phyloP scores from a whole-genome alignment of 2,329 filamentous ascomycete species.

The Ceratocystis diversiconidia region DNA sequence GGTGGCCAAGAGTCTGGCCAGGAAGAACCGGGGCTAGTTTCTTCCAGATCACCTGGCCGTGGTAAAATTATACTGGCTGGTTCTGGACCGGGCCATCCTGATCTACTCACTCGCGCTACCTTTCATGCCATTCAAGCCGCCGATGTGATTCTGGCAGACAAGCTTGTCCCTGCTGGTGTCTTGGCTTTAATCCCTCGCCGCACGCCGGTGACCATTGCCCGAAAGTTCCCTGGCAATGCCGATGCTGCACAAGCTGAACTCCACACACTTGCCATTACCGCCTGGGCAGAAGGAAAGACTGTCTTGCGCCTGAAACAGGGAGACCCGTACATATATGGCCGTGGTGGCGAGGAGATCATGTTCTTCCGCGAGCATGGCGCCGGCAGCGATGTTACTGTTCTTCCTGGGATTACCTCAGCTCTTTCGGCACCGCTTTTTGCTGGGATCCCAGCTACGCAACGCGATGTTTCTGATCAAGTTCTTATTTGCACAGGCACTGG shows the following conservation, averaged over 20 bases:
- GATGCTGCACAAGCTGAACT: conserved; percentile 88
- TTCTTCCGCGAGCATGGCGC: conserved; percentile 67
- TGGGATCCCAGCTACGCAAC: conserved; percentile 73
- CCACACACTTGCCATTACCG: conserved; percentile 60
- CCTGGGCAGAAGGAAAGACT: conserved; percentile 49
- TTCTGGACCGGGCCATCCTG: conserved; percentile 82
- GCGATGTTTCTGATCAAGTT: conserved; percentile 81
- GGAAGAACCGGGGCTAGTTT: background rate
- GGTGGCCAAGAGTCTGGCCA: background rate
- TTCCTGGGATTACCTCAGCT: conserved; percentile 84
- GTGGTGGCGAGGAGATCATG: conserved; percentile 80
- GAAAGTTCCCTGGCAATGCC: conserved; percentile 95
- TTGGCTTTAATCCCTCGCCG: conserved; percentile 81
- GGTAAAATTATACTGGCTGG: conserved; percentile 80
- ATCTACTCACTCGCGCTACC: conserved; percentile 73
- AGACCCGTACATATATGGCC: conserved; percentile 90
- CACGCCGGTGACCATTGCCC: conserved; percentile 78
- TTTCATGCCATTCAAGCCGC: conserved; percentile 61
- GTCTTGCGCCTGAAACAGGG: conserved; percentile 91
- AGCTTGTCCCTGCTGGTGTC: conserved; percentile 71
- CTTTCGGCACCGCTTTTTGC: conserved; percentile 80
- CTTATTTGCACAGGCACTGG: conserved; percentile 95
- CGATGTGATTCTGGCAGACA: conserved; percentile 71
- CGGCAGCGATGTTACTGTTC: conserved; percentile 47
- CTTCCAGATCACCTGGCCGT: conserved; percentile 21